A percentile compares a stretch with the other conserved stretches of the same genome.
Evolutionary conservation across 352 stramenopile species (phyloP).

Genomic region (Globisporangium takayamanum): DNA sequence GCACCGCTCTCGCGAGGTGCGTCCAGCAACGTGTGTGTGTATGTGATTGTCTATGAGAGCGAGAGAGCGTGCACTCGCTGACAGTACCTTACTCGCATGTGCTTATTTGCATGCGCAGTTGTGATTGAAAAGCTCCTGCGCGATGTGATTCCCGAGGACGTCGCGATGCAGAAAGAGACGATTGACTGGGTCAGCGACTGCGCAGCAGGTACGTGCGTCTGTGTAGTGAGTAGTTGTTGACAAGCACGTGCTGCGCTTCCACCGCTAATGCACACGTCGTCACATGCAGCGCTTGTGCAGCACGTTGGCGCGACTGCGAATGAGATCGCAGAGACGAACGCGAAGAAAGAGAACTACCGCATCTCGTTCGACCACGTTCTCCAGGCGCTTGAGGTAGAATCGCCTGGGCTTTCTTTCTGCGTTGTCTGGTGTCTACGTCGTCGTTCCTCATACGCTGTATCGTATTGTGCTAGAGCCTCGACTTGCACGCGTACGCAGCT

Average conservation of each 20-base stretch:
- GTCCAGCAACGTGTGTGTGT: too few relatives aligned
- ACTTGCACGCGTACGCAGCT: background rate
- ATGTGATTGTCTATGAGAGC: too few relatives aligned
- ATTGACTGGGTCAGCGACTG: conserved; percentile 63
- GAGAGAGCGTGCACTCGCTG: too few relatives aligned
- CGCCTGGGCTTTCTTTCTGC: background rate
- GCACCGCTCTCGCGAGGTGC: too few relatives aligned
- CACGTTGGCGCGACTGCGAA: conserved; percentile 46
- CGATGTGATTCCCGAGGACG: conserved; percentile 45
- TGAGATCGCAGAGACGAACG: conserved; percentile 29
- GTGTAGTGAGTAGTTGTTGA: background rate
- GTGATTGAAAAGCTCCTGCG: conserved; percentile 42
- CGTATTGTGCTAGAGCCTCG: background rate
- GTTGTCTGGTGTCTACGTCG: too few relatives aligned
- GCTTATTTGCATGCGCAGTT: conserved; percentile 1
- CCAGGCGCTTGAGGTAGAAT: conserved; percentile 40
- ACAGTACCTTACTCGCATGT: background rate
- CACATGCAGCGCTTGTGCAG: conserved; percentile 38
- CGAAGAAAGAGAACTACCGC: conserved; percentile 67
- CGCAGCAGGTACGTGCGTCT: conserved; percentile 25
- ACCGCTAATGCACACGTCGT: background rate
- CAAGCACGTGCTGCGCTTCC: background rate
- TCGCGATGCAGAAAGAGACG: conserved; percentile 55
- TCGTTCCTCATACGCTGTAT: background rate
- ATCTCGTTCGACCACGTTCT: conserved; percentile 54